Evolutionary conservation across 495 filamentous ascomycete genomes (phyloP).

Genomic region (Darksidea phi): DNA sequence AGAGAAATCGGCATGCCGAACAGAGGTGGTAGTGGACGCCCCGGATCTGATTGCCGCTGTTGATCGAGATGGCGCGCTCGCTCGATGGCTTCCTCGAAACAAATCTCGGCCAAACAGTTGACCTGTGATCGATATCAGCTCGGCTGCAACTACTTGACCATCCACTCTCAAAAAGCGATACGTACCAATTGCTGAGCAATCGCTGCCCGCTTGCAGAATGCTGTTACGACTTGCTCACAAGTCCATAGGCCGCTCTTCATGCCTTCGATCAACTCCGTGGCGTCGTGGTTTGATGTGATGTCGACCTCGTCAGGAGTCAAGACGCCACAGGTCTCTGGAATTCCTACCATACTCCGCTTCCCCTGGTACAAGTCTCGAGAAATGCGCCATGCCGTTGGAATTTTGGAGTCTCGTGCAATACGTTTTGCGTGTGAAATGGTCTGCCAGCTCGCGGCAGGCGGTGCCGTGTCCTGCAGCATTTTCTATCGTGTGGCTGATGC

Average conservation of each 20-base stretch:
- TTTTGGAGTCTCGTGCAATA: conserved; percentile 38
- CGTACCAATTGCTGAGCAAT: no score
- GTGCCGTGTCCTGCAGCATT: no score
- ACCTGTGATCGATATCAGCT: conserved; percentile 40
- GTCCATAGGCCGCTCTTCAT: conserved; percentile 52
- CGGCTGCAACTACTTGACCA: not conserved
- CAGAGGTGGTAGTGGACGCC: conserved; percentile 42
- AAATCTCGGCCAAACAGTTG: conserved; percentile 47
- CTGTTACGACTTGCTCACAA: conserved; percentile 54
- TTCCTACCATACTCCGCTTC: conserved; percentile 33
- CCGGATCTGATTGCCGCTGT: conserved; percentile 35
- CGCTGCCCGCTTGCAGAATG: no score
- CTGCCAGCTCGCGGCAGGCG: conserved; percentile 41
- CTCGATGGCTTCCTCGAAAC: conserved; percentile 41
- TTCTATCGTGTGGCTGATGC: no score
- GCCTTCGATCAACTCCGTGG: conserved; percentile 50
- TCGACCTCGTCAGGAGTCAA: conserved; percentile 54
- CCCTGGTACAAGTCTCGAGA: conserved; percentile 9
- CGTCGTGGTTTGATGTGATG: conserved; percentile 60
- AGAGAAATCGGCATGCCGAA: conserved; percentile 46
- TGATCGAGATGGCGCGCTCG: conserved; percentile 42
- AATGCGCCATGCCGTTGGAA: conserved; percentile 42
- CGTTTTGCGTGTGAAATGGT: conserved; percentile 41
- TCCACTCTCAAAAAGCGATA: not conserved
- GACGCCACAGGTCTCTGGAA: conserved; percentile 44